Evolutionary conservation across 306 rosid genomes (phyloP).

Genomic region (Aeschynomene evenia): DNA sequence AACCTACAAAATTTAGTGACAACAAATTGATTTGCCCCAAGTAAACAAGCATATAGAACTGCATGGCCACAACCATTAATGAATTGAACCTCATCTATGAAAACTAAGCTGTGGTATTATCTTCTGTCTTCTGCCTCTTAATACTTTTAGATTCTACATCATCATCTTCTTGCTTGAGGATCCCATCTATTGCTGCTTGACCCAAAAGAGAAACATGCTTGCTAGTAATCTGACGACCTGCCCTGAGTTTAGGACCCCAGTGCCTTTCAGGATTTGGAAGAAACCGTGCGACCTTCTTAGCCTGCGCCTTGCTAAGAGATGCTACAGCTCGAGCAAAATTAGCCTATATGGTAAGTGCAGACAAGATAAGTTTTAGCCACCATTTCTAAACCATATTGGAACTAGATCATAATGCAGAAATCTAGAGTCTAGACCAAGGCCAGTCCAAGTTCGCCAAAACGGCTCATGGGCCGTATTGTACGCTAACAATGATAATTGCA

Average conservation of each 20-base stretch:
- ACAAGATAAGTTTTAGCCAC: neutral
- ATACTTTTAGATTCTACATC: slow-evolving; percentile 50
- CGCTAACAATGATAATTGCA: neutral
- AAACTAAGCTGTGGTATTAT: slow-evolving; percentile 23
- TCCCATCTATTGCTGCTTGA: slow-evolving; percentile 52
- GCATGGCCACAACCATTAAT: slow-evolving; percentile 17
- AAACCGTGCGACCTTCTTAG: slow-evolving; percentile 72
- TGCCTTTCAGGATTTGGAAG: slow-evolving; percentile 86
- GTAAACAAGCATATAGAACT: neutral
- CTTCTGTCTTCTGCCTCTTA: slow-evolving; percentile 58
- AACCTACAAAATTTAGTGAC: neutral
- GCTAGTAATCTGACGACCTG: slow-evolving; percentile 72
- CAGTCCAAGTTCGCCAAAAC: neutral
- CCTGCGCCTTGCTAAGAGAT: slow-evolving; percentile 81
- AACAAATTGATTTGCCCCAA: neutral
- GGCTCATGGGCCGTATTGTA: neutral
- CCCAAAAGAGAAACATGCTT: slow-evolving; percentile 77
- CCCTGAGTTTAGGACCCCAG: slow-evolving; percentile 89
- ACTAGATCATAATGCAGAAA: too few species aligned
- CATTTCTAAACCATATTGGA: neutral
- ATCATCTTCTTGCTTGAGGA: slow-evolving; percentile 48
- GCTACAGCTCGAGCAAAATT: slow-evolving; percentile 76
- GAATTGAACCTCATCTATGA: slow-evolving; percentile 13
- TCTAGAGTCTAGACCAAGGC: too few species aligned
- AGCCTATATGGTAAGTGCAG: slow-evolving; percentile 47